Percentiles rank a stretch among this genome's conserved stretches.
phyloP scores from a whole-genome alignment of 108 stramenopile genomes.

The Aurantiochytrium sp. region DNA sequence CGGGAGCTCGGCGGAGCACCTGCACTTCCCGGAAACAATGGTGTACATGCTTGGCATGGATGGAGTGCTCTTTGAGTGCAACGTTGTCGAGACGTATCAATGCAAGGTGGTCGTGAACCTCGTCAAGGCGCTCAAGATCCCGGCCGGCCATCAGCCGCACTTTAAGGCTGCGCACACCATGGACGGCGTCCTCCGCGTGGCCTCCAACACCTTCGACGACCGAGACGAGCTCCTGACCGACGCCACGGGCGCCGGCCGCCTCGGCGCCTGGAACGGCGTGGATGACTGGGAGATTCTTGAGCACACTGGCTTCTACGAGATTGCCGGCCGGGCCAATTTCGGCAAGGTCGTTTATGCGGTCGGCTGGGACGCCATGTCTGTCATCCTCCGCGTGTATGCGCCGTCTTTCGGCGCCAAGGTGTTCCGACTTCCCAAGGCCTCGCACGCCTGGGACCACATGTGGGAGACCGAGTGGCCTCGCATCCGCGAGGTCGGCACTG shows the following conservation, averaged over 20 bases:
- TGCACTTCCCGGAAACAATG: neutral
- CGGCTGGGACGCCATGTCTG: neutral
- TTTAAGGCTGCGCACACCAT: neutral
- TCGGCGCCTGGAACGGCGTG: neutral
- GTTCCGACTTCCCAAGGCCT: neutral
- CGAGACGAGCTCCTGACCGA: neutral
- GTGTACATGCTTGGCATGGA: neutral
- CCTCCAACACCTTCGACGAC: neutral
- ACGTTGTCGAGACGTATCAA: neutral
- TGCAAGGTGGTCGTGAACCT: neutral
- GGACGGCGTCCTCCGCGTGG: neutral
- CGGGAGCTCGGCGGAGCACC: neutral
- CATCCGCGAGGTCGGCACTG: neutral
- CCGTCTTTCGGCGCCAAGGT: neutral
- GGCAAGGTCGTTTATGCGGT: neutral
- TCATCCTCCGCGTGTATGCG: neutral
- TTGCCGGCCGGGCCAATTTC: neutral
- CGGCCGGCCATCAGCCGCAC: neutral
- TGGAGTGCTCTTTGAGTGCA: neutral
- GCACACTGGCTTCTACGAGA: neutral
- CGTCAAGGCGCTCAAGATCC: neutral
- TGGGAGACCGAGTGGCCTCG: neutral
- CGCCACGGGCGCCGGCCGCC: neutral
- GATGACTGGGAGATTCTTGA: neutral
- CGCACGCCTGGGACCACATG: neutral